Percentiles rank a stretch among this genome's conserved stretches.
phyloP scores from a whole-genome alignment of 495 filamentous ascomycete species.

The Podospora anserina region DNA sequence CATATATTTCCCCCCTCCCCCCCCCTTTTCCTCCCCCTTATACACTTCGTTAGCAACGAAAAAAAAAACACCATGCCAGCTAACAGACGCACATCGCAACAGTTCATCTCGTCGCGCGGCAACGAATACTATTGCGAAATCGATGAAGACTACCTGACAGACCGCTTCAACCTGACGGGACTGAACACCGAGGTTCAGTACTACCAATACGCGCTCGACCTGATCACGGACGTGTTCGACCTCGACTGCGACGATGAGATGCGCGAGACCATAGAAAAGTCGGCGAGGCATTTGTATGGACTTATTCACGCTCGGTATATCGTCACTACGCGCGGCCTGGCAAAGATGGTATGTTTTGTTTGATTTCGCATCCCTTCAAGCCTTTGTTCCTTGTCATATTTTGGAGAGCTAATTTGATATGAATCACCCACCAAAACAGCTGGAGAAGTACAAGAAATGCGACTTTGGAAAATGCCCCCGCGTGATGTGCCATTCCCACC shows the following conservation, averaged over 20 bases:
- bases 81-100: constrained; percentile 14
- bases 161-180: constrained; percentile 96
- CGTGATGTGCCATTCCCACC: constrained; percentile 87
- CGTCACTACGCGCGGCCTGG: constrained; percentile 87
- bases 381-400: background rate
- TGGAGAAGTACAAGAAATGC: constrained; percentile 97
- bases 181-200: constrained; percentile 96
- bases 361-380: background rate
- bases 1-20: background rate
- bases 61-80: constrained; percentile 7
- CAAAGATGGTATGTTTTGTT: constrained; percentile 77
- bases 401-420: too few species aligned
- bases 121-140: constrained; percentile 99
- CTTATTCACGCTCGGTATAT: constrained; percentile 97
- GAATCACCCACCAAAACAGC: constrained; percentile 48
- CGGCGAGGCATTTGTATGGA: constrained; percentile 91
- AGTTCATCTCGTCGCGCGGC: constrained; percentile 96
- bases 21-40: background rate
- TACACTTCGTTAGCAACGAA: background rate
- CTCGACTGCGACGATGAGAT: constrained; percentile 98
- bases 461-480: constrained; percentile 98
- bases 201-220: constrained; percentile 96
- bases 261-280: constrained; percentile 96
- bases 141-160: constrained; percentile 97
- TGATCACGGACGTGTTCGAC: constrained; percentile 99